phyloP scores from a whole-genome alignment of 495 filamentous ascomycete species.

The Halenospora varia region DNA sequence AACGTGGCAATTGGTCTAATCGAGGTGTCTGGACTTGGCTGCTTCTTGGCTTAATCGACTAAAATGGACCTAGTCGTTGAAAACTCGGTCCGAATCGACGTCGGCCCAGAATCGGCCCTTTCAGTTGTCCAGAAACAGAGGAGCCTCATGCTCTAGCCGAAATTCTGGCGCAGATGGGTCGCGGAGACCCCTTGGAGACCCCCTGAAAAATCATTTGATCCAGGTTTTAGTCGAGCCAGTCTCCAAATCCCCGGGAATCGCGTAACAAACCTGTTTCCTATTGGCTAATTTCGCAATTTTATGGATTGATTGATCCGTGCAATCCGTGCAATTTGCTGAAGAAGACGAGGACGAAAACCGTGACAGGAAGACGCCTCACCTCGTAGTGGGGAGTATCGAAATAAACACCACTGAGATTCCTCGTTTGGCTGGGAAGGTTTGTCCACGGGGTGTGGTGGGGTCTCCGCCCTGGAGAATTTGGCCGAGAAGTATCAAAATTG shows the following conservation, averaged over 20 bases:
- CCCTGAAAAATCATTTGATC: background rate
- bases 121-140: background rate
- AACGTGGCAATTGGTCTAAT: no score
- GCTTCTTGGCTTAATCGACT: background rate
- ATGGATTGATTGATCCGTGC: no score
- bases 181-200: background rate
- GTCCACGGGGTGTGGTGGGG: background rate
- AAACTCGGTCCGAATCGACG: background rate
- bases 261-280: no score
- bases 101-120: background rate
- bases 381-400: background rate
- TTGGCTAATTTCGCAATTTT: no score
- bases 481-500: no score
- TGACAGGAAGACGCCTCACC: background rate
- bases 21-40: background rate
- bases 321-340: no score
- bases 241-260: background rate
- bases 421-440: background rate
- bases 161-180: no score
- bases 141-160: background rate
- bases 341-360: background rate
- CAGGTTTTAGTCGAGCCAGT: background rate
- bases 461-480: background rate
- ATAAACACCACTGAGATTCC: background rate
- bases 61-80: background rate